phyloP scores from a whole-genome alignment of 257 asterid species.

The Solanum clarkiae region DNA sequence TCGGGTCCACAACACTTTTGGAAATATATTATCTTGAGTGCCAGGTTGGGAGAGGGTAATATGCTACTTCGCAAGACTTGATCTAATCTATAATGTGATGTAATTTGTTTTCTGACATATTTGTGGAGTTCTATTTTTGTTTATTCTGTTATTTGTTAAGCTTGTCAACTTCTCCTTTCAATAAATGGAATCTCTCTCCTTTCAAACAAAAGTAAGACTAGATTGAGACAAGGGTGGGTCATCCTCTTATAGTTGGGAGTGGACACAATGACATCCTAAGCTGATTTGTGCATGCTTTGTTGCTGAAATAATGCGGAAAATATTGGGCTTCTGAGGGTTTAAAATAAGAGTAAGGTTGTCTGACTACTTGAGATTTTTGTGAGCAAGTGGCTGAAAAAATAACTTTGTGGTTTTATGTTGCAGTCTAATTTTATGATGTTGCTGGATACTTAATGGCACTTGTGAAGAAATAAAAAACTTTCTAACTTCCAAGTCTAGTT shows the following conservation, averaged over 20 bases:
- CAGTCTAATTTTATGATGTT: background rate
- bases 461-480: background rate
- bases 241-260: background rate
- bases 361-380: background rate
- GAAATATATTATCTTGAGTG: too few relatives aligned
- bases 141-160: background rate
- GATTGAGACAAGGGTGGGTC: background rate
- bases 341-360: background rate
- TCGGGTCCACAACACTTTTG: too few relatives aligned
- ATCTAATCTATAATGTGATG: background rate
- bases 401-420: background rate
- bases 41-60: background rate
- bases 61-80: background rate
- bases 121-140: background rate
- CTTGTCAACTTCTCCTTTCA: background rate
- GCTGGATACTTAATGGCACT: background rate
- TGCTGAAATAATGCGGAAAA: background rate
- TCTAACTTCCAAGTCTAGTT: background rate
- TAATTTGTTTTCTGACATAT: background rate
- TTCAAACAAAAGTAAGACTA: background rate
- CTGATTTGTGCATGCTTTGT: background rate
- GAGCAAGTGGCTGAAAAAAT: background rate
- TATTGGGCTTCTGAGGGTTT: background rate
- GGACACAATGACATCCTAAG: background rate
- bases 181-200: background rate